phyloP scores from a whole-genome alignment of 345 rosid genomes.

The Noccaea bulbosa region DNA sequence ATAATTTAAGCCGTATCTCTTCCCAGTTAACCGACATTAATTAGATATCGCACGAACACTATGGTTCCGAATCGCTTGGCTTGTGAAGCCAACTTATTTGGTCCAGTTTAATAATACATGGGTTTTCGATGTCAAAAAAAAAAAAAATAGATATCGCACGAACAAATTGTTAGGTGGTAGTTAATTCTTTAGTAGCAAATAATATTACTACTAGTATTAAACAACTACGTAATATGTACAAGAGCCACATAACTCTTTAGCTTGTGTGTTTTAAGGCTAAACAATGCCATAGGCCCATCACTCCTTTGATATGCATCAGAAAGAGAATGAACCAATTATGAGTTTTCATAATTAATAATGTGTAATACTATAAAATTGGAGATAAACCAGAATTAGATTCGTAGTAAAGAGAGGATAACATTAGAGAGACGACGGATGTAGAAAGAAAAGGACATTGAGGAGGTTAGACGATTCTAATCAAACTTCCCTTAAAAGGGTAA shows the following conservation, averaged over 20 bases:
- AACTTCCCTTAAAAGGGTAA: slow-evolving; percentile 42
- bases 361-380: slow-evolving; percentile 9
- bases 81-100: too few relatives aligned
- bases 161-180: background rate
- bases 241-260: background rate
- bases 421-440: slow-evolving; percentile 9
- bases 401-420: slow-evolving; percentile 22
- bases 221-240: too few relatives aligned
- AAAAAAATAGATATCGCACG: background rate
- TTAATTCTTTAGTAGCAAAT: too few relatives aligned
- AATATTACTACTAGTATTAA: too few relatives aligned
- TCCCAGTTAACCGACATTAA: slow-evolving; percentile 3
- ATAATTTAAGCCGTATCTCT: slow-evolving; percentile 15
- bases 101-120: too few relatives aligned
- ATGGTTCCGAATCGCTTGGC: too few relatives aligned
- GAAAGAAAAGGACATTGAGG: slow-evolving; percentile 37
- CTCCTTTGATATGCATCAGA: background rate
- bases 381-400: slow-evolving; percentile 26
- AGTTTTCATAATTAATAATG: slow-evolving; percentile 5
- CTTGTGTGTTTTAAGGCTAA: background rate
- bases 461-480: slow-evolving; percentile 44
- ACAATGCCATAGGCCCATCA: background rate
- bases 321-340: slow-evolving; percentile 13
- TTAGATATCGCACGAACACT: background rate
- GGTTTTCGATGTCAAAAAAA: too few relatives aligned